These are phyloP conservation scores for Linum lewisii DNA, from an alignment of 345 rosid genomes.

Conservation along the genomic window DNA sequence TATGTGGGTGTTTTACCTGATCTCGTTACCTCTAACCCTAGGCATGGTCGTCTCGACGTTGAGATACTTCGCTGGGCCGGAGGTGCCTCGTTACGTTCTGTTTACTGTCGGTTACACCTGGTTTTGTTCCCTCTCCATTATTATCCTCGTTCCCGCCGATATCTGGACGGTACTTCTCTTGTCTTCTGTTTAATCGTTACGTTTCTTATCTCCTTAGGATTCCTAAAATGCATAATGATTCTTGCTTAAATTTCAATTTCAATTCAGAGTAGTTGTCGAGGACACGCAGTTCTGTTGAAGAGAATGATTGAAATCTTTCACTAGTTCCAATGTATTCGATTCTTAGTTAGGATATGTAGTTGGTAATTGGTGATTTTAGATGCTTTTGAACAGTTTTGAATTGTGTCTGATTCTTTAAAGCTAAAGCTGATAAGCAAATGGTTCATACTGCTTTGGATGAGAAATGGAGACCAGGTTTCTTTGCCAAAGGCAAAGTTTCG, in stretches of 20 bases:
- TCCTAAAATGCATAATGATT: not conserved
- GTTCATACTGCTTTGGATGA: too few relatives aligned
- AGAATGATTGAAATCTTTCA: not conserved
- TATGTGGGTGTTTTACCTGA: slow-evolving; percentile 98
- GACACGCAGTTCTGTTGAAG: not conserved
- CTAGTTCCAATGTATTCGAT: not conserved
- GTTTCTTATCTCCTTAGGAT: not conserved
- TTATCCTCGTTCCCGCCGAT: slow-evolving; percentile 96
- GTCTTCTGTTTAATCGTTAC: not conserved
- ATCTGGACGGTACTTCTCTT: slow-evolving; percentile 66
- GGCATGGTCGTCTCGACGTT: slow-evolving; percentile 78
- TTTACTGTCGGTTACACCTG: slow-evolving; percentile 95
- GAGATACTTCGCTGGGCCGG: slow-evolving; percentile 89
- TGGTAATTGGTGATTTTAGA: not conserved
- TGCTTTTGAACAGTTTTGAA: not conserved
- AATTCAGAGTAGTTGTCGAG: not conserved
- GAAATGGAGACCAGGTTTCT: too few relatives aligned
- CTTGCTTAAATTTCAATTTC: not conserved
- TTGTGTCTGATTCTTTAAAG: too few relatives aligned
- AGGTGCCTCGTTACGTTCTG: slow-evolving; percentile 82
- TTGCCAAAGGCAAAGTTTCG: too few relatives aligned
- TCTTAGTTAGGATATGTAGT: not conserved
- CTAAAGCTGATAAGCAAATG: too few relatives aligned
- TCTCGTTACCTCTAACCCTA: slow-evolving; percentile 91
- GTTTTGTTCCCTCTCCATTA: slow-evolving; percentile 94